Evolutionary conservation across 352 stramenopile genomes (phyloP), one percentile per base, ranked within the genome.

Genomic region (Globisporangium recalcitrans): DNA sequence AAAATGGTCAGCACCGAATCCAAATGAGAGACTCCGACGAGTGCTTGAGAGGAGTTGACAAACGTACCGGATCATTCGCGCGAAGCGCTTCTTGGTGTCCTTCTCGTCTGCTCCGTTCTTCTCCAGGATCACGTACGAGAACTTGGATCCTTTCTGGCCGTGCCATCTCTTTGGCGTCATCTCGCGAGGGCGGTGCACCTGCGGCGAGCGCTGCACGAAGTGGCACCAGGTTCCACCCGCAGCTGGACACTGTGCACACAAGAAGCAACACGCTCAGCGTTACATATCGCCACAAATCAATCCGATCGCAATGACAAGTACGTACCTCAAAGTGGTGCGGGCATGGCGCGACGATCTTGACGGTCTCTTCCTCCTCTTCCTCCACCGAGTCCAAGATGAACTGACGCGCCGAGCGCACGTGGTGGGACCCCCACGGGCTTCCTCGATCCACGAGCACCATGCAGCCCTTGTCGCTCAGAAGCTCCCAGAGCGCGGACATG

Each of bases 71-170:
- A 91, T 82, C 68, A 93, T 76, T 16, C 85, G 82, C 2, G 74
- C 85, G 26, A 87, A 60, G 10, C 66, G 63, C 34, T 74, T 72
- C 22, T 64, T 58, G 10, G 65, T 32, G 26, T 62, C 16, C 16
- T 67, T 64, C 3, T 74, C 62, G n/a, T 68, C 63, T 8, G 56
- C 52, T 4, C 69, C 62, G 42, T 73, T 84, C 69, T 93, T 95
- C 65, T 95, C 78, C 60, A 95, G 73, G 31, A 89, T 76, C 55
- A 90, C 71, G 60, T 95, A 95, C 42, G 83, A 93, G 53, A 95
- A 93, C 72, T 95, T 95, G 72, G 84, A 86, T 27, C 85, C 83
- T 59, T 91, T 88, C 62, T 95, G 83, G 32, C 83, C 83, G 51
- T 91, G 76, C 83, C 83, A 95, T 62, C 85, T 80, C 81, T 92